Evolutionary conservation across 2,329 filamentous ascomycete species (phyloP).

Genomic region (Fusarium sp.): DNA sequence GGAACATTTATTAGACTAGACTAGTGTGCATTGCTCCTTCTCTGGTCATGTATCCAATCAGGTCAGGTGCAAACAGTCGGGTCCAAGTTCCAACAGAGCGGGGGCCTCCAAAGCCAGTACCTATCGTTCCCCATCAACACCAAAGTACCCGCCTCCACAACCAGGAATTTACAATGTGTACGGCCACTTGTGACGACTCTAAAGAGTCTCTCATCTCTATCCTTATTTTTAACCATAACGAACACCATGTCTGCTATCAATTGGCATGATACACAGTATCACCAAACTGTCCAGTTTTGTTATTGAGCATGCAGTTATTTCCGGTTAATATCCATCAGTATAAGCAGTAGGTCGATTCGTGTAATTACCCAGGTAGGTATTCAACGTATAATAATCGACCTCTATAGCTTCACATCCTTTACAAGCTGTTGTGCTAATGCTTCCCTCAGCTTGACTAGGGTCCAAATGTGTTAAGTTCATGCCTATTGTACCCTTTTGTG

Average conservation of each 20-base stretch:
- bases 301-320: neutral
- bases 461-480: constrained; percentile 23
- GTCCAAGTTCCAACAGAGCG: constrained; percentile 26
- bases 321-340: neutral
- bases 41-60: constrained; percentile 9
- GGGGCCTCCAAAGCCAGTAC: constrained; percentile 17
- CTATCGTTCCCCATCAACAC: neutral
- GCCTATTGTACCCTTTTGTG: constrained; percentile 16
- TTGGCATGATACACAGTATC: neutral
- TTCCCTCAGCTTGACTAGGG: constrained; percentile 34
- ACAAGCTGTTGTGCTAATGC: constrained; percentile 31
- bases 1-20: neutral
- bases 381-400: constrained; percentile 2
- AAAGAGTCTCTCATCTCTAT: neutral
- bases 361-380: neutral
- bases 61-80: constrained; percentile 22
- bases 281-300: neutral
- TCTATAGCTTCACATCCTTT: constrained; percentile 6
- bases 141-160: neutral
- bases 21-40: constrained; percentile 14
- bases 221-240: neutral
- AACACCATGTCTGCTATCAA: neutral
- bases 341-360: neutral
- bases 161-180: neutral
- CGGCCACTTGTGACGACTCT: neutral